Base-by-base conservation (phyloP, 495 filamentous ascomycete genomes). In the Neurospora discreta region DNA sequence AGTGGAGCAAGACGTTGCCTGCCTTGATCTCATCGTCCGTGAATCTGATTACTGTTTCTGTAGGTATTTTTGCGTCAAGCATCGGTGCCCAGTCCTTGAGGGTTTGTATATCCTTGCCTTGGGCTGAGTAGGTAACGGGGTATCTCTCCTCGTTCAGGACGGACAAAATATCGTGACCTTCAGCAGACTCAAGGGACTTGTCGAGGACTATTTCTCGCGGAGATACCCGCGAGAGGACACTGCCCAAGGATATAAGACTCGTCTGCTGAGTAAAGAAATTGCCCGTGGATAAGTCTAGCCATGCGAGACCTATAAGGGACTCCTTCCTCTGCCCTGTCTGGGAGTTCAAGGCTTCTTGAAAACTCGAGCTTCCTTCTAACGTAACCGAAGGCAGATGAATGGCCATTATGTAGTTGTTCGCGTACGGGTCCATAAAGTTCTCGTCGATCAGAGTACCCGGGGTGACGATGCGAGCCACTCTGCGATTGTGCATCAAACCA, bases 361-460 rank as follows among this genome's bases (percentile, higher is more conserved):
- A 60, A 39, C 26, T 74, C 69, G 20, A 43, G 33, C 39, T 8
- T 69, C 69, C 58, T 39, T 69, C 71, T 33, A 72, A 71, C 68
- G 7, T 71, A 60, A 43, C 23, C 8, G 70, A 69, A 41, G 75
- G 73, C n/a, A 81, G 72, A 75, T 94, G 87, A 43, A 97, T 85
- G 43, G 91, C 89, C 74, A 98, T 87, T 46, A 99, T 80, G 78
- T 93, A 99, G 78, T 98, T 97, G 78, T 96, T 97, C 73, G 93
- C 89, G 70, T 90, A 93, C 0, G 93, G 91, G 76, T 98, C 92
- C 84, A 98, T 92, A 79, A 98, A 98, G 74, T 94, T 93, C 80
- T 99, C 96, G 79, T 99, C 95, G 75, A 98, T 97, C 58, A 98
- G 81, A 1, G 95, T 99, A 10, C 95, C 95, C 0, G 96, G 94